phyloP scores from a whole-genome alignment of 257 asterid genomes.

The Orobanche coerulescens region DNA sequence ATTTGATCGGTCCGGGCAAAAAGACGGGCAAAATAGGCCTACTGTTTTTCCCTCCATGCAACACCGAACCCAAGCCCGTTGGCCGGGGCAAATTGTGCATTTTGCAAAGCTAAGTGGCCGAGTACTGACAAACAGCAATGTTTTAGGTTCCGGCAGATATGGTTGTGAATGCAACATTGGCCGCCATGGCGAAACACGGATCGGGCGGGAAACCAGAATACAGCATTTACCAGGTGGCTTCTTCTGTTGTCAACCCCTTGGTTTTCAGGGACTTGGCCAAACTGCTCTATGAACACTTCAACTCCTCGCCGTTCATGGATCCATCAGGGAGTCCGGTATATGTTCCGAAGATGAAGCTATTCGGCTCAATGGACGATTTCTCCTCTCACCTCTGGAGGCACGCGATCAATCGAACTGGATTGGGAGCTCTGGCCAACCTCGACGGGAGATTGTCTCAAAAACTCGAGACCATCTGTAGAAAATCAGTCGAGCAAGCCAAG shows the following conservation, averaged over 20 bases:
- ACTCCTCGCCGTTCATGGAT: slow-evolving; percentile 54
- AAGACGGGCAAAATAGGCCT: too few species aligned
- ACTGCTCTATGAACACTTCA: slow-evolving; percentile 65
- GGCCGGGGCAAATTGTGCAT: too few species aligned
- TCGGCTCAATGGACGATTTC: slow-evolving; percentile 83
- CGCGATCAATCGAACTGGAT: slow-evolving; percentile 45
- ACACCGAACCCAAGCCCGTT: too few species aligned
- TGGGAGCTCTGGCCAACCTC: slow-evolving; percentile 41
- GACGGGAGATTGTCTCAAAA: slow-evolving; percentile 48
- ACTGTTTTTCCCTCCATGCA: too few species aligned
- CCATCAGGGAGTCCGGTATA: slow-evolving; percentile 56
- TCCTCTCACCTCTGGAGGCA: slow-evolving; percentile 75
- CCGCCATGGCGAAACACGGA: slow-evolving; percentile 97
- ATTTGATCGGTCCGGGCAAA: too few species aligned
- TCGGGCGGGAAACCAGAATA: slow-evolving; percentile 39
- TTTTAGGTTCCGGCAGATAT: slow-evolving; percentile 53
- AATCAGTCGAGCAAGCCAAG: slow-evolving; percentile 81
- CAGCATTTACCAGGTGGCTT: slow-evolving; percentile 55
- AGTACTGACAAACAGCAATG: neutral
- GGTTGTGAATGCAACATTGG: slow-evolving; percentile 92
- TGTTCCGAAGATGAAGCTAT: slow-evolving; percentile 69
- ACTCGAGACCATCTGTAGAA: slow-evolving; percentile 58
- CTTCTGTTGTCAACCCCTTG: slow-evolving; percentile 82
- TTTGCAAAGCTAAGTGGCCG: too few species aligned
- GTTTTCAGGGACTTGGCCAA: slow-evolving; percentile 59